Base-by-base conservation (phyloP, 2,329 filamentous ascomycete species). In the Fonsecaea monophora region DNA sequence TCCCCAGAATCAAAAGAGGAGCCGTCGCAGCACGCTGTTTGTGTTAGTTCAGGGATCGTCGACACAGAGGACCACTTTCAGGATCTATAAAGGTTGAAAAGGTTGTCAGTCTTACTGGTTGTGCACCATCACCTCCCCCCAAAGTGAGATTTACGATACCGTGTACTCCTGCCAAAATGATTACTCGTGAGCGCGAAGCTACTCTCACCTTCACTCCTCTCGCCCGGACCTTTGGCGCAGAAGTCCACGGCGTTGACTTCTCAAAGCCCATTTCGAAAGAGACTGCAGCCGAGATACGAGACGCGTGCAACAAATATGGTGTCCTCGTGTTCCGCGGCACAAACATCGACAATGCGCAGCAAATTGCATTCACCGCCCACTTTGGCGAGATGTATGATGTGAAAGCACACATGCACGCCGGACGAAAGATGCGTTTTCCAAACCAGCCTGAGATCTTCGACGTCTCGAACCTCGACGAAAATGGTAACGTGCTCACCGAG, bases 201-300 rank as follows among this genome's bases (percentile, higher is more conserved):
- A 50, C 45, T 10, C 45, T 50, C 18, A 50, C 45, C 45, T 50
- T 21, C 18, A 50, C 45, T 25, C 45, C 45, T 50, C 50, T 62
- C n/a, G 35, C 35, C 15, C 53, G 37, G 21, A 62, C 60, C 21
- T 62, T 62, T 25, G 60, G 50, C 13, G 60, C 60, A 12, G 60
- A 62, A 45, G 53, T 62, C 25, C 21, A 34, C n/a, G 60, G 60
- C 1, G 45, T 62, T 25, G 53, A 62, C 60, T 62, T 62, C 53
- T 50, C n/a, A 5, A 62, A 56, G 38, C 48, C 60, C 4, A 25
- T 62, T 6, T 34, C 35, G 34, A 34, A 34, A 15, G 59, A 62
- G 21, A 53, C 53, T 6, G 50, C 40, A n/a, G 37, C 37, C 18
- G 59, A 62, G 48, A 32, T 62, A n/a, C 48, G 21, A 15, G 45